Percentiles rank a stretch among this genome's conserved stretches.
These are phyloP conservation scores for Scheffersomyces ergatensis DNA, from an alignment of 805 yeast species.

Conservation along the genomic window DNA sequence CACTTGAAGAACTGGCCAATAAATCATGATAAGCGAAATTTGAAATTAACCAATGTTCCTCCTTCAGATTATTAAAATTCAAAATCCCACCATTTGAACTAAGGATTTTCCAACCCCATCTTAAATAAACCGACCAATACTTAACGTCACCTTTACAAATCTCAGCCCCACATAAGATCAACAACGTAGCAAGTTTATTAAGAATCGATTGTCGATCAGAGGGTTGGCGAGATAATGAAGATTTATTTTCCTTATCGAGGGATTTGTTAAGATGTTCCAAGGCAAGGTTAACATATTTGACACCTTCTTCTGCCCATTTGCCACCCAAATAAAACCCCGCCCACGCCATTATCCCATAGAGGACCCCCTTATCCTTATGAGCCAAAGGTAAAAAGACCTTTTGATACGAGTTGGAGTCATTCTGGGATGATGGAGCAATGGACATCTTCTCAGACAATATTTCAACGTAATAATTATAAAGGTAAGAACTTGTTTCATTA, in stretches of 20 bases:
- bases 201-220: constrained; percentile 33
- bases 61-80: constrained; percentile 48
- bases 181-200: constrained; percentile 57
- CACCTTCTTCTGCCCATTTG: constrained; percentile 47
- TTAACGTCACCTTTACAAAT: constrained; percentile 80
- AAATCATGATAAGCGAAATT: constrained; percentile 83
- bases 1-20: constrained; percentile 57
- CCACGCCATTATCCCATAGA: constrained; percentile 55
- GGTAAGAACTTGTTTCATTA: constrained; percentile 29
- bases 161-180: constrained; percentile 75
- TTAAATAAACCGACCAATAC: constrained; percentile 68
- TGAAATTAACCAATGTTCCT: constrained; percentile 69
- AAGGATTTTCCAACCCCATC: constrained; percentile 64
- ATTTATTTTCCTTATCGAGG: constrained; percentile 19
- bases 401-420: constrained; percentile 48
- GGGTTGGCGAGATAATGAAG: constrained; percentile 1
- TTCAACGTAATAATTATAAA: constrained; percentile 50
- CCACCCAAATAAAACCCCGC: constrained; percentile 51
- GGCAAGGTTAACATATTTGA: constrained; percentile 46
- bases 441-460: constrained; percentile 41
- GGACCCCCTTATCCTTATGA: constrained; percentile 47
- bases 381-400: constrained; percentile 56
- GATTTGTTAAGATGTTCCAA: constrained; percentile 35
- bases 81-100: constrained; percentile 63
- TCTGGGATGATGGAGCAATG: constrained; percentile 43